Evolutionary conservation across 2,329 filamentous ascomycete species (phyloP), one percentile per base, ranked within the genome.

Genomic region (Verticillium dahliae): DNA sequence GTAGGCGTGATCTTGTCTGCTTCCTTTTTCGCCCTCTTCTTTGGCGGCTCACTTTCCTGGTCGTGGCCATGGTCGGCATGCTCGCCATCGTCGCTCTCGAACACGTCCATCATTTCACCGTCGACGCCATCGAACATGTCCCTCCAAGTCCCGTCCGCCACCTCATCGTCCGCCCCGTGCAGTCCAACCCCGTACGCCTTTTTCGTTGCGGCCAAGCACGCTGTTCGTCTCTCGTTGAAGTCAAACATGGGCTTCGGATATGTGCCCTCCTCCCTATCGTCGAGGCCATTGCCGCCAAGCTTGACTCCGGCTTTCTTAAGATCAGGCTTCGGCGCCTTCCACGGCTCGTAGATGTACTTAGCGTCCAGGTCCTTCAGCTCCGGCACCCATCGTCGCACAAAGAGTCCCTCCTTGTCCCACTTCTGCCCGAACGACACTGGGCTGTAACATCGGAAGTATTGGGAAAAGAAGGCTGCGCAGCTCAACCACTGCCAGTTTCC

Each of bases 241-340:
- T 92, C 89, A 70, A 93, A 90, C 83, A 92, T 92, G 1, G 89
- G 88, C 70, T 88, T 88, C 1, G 89, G 89, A 71, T 92, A 93
- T 1, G 80, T 74, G 1, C 78, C 79, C 31, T 79, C 75, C 3
- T 79, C 74, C 38, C 71, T 67, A 22, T 74, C 74, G 6, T 69
- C 70, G 34, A 79, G 70, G 1, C 81, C 81, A 65, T 87, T 80
- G 0, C 84, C 85, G 56, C 78, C 82, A 60, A 90, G 75, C 18
- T 83, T 70, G 59, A 90, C 88, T 0, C 86, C 84, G 61, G 89
- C 90, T 68, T 81, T 85, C 71, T 85, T 89, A 75, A 91, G 86
- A 61, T 91, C 89, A 22, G 74, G 74, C 45, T 87, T 80, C 1
- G 86, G 86, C 52, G 89, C 88, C 69, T 88, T 91, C 86, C 89